These are phyloP conservation scores for Cyclostephanos tholiformis DNA, from an alignment of 108 stramenopile genomes.

Conservation along the genomic window DNA sequence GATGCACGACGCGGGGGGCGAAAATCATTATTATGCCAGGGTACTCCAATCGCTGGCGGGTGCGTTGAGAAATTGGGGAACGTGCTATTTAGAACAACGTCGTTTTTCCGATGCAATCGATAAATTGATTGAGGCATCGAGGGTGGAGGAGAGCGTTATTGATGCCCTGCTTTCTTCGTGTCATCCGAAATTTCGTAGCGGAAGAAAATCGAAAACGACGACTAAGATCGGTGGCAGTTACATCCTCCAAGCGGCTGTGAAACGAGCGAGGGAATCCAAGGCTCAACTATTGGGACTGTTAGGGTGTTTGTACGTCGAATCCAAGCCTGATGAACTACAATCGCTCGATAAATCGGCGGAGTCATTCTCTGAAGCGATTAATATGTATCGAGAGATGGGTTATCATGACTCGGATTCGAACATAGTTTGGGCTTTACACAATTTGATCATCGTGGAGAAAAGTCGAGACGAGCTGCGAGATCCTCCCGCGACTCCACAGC, in stretches of 20 bases:
- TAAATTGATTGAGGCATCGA: constrained; percentile 20
- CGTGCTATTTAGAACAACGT: constrained; percentile 31
- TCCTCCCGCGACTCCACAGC: neutral
- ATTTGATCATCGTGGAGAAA: neutral
- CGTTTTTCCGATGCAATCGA: constrained; percentile 26
- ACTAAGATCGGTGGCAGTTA: no score
- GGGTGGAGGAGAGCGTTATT: constrained; percentile 14
- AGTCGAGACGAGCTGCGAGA: neutral
- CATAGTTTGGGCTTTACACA: constrained; percentile 28
- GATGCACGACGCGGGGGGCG: neutral
- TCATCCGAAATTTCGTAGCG: no score
- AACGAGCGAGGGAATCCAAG: constrained; percentile 28
- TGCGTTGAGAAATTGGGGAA: constrained; percentile 29
- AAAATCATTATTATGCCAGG: neutral
- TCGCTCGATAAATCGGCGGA: constrained; percentile 13
- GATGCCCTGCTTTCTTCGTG: no score
- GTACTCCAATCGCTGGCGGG: constrained; percentile 30
- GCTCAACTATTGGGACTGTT: constrained; percentile 29
- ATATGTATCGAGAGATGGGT: constrained; percentile 32
- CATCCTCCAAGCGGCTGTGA: neutral
- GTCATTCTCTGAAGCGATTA: constrained; percentile 24
- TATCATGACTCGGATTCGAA: constrained; percentile 23
- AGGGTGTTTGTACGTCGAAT: constrained; percentile 37
- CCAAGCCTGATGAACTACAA: neutral
- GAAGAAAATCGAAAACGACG: no score